Evolutionary conservation across 306 rosid genomes (phyloP).

Genomic region (Vachellia collinsii): DNA sequence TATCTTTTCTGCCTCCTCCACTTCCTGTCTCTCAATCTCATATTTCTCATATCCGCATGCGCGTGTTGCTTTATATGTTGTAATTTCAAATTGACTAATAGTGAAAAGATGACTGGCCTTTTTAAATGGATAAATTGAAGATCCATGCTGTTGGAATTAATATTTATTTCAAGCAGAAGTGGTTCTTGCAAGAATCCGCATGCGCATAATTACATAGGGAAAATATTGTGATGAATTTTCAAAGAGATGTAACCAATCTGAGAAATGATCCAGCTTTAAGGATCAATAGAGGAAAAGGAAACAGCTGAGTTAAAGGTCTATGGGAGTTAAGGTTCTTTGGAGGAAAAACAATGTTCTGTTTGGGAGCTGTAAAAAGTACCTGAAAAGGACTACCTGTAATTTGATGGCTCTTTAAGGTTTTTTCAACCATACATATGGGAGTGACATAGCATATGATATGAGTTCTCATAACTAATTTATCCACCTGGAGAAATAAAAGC

Average conservation of each 20-base stretch:
- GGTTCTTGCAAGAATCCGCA: neutral
- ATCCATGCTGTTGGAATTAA: neutral
- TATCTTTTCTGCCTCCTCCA: neutral
- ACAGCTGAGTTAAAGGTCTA: neutral
- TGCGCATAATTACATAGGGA: neutral
- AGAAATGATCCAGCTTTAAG: neutral
- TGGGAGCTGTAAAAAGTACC: neutral
- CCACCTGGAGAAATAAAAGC: neutral
- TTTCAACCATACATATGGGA: neutral
- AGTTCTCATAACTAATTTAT: no score
- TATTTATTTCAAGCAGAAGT: neutral
- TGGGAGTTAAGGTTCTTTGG: neutral
- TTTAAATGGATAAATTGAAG: neutral
- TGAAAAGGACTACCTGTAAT: neutral
- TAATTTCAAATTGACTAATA: neutral
- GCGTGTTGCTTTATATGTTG: neutral
- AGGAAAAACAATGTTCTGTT: neutral
- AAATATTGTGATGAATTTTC: neutral
- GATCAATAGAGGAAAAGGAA: neutral
- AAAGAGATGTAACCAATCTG: neutral
- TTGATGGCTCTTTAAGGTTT: neutral
- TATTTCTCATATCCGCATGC: neutral
- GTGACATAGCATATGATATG: no score
- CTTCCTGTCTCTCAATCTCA: neutral
- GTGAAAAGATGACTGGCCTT: conserved; percentile 13